phyloP scores from a whole-genome alignment of 768 basidiomycete genomes.

The Psilocybe azurescens region DNA sequence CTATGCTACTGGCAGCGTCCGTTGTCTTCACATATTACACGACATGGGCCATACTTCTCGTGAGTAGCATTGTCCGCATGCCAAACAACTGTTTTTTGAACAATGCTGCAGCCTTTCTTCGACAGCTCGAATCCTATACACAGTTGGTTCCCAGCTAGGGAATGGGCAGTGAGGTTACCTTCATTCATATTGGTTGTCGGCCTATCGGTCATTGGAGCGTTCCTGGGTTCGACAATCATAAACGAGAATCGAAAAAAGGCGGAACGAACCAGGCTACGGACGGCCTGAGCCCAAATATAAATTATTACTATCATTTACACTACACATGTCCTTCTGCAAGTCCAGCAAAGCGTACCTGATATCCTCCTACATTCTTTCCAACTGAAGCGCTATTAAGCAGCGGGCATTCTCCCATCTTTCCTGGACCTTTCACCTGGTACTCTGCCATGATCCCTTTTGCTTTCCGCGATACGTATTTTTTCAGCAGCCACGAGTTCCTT shows the following conservation, averaged over 20 bases:
- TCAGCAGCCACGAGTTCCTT: conserved; percentile 74
- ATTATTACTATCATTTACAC: not conserved
- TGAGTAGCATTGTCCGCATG: conserved; percentile 39
- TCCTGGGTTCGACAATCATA: conserved; percentile 78
- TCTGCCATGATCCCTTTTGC: conserved; percentile 36
- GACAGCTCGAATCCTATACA: conserved; percentile 77
- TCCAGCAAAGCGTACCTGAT: not conserved
- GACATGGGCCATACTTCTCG: conserved; percentile 87
- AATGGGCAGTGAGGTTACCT: conserved; percentile 92
- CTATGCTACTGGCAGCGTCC: conserved; percentile 80
- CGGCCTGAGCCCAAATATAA: conserved; percentile 47
- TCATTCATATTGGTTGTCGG: conserved; percentile 84
- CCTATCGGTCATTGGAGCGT: conserved; percentile 77
- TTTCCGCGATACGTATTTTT: conserved; percentile 62
- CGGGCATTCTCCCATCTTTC: conserved; percentile 20
- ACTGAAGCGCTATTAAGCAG: conserved; percentile 1
- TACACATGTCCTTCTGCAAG: not conserved
- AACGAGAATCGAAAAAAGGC: conserved; percentile 76
- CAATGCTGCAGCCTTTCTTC: conserved; percentile 73
- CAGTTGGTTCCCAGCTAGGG: conserved; percentile 80
- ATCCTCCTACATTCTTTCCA: not conserved
- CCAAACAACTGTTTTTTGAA: conserved; percentile 4
- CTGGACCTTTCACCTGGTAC: conserved; percentile 19
- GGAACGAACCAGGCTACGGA: conserved; percentile 62
- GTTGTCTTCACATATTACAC: conserved; percentile 91